Base-by-base conservation (phyloP, 805 yeast species). In the Soucietia sequanensis region DNA sequence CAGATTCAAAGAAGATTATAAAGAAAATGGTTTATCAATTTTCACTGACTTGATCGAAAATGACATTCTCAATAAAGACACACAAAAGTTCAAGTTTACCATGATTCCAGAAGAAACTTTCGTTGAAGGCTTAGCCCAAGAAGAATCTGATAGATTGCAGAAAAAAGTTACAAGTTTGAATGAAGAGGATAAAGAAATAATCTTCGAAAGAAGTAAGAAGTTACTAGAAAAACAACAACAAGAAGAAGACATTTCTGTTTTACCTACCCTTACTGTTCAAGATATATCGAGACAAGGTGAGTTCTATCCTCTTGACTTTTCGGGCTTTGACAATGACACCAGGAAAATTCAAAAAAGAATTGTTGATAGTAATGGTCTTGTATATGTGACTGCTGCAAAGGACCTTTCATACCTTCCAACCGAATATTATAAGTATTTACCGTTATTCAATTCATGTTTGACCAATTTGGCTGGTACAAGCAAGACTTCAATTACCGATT, bases 401-500 rank as follows among this genome's bases (percentile, higher is more conserved):
- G 70, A 79, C 27, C 56, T 91, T 19, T 61, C 75, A 6, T 55
- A 64, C 15, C 52, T 91, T 5, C 91, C 95, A 9, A 44, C 61
- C 3, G 77, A 78, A 5, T 65, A 85, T 30, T 72, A 81, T 35
- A 80, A 82, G 23, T 89, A 76, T 45, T 56, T 93, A 41, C 85
- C 96, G 0, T 56, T 93, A 29, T 93, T 85, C 61, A 68, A 83
- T 7, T 84, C 81, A 19, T 83, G 95, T 30, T 65, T 93, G 41
- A 84, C 95, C 3, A 87, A 81, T 53, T 68, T 93, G 43, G 71
- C 72, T 0, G 99, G 99, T n/a, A 91, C 99, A 1, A 55, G 65
- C 6, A 50, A 59, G 6, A 80, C 82, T 39, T 55, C 82, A 0
- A 86, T 86, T 75, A 84, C 87, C 15, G 83, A 81, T 23, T 72